A percentile compares a stretch with the other conserved stretches of the same genome.
These are phyloP conservation scores for Tuber borchii DNA, from an alignment of 495 filamentous ascomycete genomes.

Conservation along the genomic window DNA sequence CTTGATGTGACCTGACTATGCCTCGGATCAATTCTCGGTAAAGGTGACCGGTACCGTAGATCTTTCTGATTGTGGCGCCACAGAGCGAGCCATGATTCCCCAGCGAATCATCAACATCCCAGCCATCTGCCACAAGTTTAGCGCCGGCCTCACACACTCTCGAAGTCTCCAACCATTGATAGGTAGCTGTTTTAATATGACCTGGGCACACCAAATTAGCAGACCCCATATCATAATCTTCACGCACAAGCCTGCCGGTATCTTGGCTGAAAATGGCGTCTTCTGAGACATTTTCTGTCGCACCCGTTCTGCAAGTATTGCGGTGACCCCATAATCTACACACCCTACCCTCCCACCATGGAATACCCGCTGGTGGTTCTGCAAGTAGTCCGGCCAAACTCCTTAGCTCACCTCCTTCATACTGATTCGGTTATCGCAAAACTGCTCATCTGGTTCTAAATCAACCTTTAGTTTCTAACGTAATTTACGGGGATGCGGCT, in stretches of 20 bases:
- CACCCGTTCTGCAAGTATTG: neutral
- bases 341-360: neutral
- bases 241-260: too few relatives aligned
- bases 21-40: neutral
- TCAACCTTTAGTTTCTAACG: neutral
- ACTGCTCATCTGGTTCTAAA: neutral
- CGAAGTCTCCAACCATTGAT: too few relatives aligned
- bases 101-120: neutral
- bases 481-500: too few relatives aligned
- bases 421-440: neutral
- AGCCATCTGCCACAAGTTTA: too few relatives aligned
- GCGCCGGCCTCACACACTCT: too few relatives aligned
- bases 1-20: neutral
- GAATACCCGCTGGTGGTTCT: neutral
- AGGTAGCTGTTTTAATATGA: neutral
- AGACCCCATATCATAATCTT: neutral
- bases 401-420: neutral
- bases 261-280: neutral
- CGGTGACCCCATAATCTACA: neutral
- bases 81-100: too few relatives aligned
- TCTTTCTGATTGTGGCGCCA: too few relatives aligned
- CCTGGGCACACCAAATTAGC: neutral
- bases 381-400: too few relatives aligned
- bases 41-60: too few relatives aligned
- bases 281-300: neutral